Base-by-base conservation (phyloP, 2,329 filamentous ascomycete genomes). In the Aspergillus sp. region DNA sequence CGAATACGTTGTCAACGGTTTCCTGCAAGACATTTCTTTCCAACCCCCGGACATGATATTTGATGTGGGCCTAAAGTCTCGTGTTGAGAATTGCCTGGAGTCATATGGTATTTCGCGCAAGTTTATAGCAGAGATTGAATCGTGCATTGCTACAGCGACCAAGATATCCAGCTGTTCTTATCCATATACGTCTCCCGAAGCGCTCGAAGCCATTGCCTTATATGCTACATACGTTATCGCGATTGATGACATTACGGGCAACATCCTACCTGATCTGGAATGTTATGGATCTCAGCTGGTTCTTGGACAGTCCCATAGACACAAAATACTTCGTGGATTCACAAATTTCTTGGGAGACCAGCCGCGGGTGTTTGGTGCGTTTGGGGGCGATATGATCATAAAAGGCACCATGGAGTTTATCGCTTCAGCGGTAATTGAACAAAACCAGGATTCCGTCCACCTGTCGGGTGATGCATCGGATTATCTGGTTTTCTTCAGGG, bases 361-460 rank as follows among this genome's bases (percentile, higher is more conserved):
- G 28, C 4, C 10, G 1, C 21, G 25, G 13, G 19, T 57, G 4
- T 57, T 57, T 36, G 55, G 55, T 9, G 32, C 9, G 2, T 57
- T 57, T 25, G 55, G 43, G 9, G 55, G 45, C 30, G 55, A 57
- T 15, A 57, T 57, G 55, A 57, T 57, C 15, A 23, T 57, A 15
- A 57, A 57, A n/a, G 43, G 43, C 5, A 57, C 41, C 4, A 6
- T 49, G 21, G 55, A 57, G 55, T 50, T 50, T 15, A 23, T 57
- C 5, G 38, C 43, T 2, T 47, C 43, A 2, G 5, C 38, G 8
- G 32, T 23, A 13, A 15, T 57, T 4, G 55, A 57, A n/a, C 23
- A 49, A 3, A 32, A 39, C n/a, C 25, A 57, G 17, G 9, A 57
- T 8, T 15, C n/a, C 12, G n/a, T 50, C 5, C 13, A 39, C 5